Base-by-base conservation (phyloP, 1,284 basidiomycete genomes). In the Butyriboletus appendiculatus region DNA sequence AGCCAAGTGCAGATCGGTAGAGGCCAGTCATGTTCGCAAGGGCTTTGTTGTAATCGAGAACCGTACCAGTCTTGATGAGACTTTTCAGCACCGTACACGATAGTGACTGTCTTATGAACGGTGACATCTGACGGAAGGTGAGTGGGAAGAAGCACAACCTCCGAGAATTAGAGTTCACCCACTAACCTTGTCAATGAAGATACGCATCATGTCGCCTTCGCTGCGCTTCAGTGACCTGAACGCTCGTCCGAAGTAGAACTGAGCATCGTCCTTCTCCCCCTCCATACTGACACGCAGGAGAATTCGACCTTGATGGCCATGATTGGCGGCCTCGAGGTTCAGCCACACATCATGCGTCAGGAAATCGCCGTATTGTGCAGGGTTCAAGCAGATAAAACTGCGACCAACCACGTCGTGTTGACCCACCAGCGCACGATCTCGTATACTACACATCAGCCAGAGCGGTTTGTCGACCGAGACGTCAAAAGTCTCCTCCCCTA, bases 401-500 rank as follows among this genome's bases (percentile, higher is more conserved):
- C 96, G 81, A 8, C 96, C 97, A 40, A 97, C 84, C 5, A 93
- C 88, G 63, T 96, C 93, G 64, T 96, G 94, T 69, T 94, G 93
- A 30, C 93, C 92, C 5, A 96, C 81, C 33, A 97, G 74, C 24
- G 90, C 89, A 10, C 96, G 87, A 67, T 98, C 93, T 60, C 94
- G 89, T 26, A 99, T 84, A 45, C 95, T 97, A 43, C 95, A 89
- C 85, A 98, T 97, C 47, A 99, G 78, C 97, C 97, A 99, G 16
- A 98, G 80, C 4, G 89, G 81, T 62, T 88, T 88, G 40, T 93
- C 87, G 3, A 98, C 90, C 0, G 94, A 92, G 11, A 99, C 81
- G 70, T 99, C 97, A 63, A 98, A 95, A 0, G 93, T 94, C 70
- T 99, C 96, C 61, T 98, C 95, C 97, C 91, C 90, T 93, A 30